Evolutionary conservation across 371 early-diverging fungal species (phyloP).

Genomic region (Syncephalastrum sp.): DNA sequence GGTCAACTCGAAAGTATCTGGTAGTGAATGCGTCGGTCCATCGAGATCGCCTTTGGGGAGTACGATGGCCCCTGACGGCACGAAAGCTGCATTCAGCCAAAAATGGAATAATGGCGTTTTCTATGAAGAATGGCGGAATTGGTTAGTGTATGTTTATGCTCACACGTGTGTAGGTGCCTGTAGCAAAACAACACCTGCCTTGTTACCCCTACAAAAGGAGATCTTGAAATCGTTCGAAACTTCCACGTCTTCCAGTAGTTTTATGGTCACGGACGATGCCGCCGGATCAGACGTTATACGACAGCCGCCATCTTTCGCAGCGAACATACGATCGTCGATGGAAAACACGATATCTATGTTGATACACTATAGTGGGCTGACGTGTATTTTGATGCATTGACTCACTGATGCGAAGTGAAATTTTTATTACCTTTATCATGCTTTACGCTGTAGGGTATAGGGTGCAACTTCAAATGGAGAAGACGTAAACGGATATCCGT

Average conservation of each 20-base stretch:
- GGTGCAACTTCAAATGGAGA: constrained; percentile 19
- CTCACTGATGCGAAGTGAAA: no score
- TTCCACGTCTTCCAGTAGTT: no score
- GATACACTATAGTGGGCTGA: no score
- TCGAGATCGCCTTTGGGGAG: constrained; percentile 43
- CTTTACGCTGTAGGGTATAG: constrained; percentile 14
- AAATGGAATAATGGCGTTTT: constrained; percentile 41
- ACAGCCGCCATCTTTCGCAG: no score
- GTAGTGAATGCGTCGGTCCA: constrained; percentile 12
- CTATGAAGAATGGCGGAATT: constrained; percentile 3
- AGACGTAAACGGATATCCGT: constrained; percentile 9
- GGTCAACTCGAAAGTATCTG: no score
- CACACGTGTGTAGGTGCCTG: not conserved
- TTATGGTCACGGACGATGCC: no score
- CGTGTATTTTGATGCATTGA: no score
- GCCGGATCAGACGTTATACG: no score
- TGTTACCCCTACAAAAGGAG: not conserved
- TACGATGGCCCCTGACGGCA: constrained; percentile 24
- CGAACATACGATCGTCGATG: no score
- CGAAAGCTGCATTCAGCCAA: constrained; percentile 55
- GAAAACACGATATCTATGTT: no score
- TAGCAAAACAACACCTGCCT: not conserved
- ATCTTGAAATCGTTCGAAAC: no score
- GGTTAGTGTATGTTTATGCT: not conserved
- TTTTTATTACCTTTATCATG: no score